These are phyloP conservation scores for Ilex aquifolium DNA, from an alignment of 257 asterid species.

Conservation along the genomic window DNA sequence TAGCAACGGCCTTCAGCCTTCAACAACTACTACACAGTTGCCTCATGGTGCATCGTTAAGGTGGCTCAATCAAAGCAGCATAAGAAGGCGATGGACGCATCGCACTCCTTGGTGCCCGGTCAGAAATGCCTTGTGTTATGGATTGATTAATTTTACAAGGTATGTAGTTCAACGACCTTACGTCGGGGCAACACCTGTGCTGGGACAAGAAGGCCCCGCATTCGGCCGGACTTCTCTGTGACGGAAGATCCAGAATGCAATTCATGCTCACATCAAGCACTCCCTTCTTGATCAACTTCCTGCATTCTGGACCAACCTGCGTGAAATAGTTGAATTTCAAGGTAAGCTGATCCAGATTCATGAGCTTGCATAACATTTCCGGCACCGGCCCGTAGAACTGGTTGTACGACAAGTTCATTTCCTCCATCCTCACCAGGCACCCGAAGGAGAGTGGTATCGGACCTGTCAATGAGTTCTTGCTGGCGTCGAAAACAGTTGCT, in stretches of 20 bases:
- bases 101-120: not conserved
- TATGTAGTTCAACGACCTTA: conserved; percentile 8
- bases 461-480: conserved; percentile 51
- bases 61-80: conserved; percentile 14
- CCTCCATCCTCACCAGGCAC: conserved; percentile 29
- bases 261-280: conserved; percentile 47
- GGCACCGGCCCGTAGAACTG: conserved; percentile 53
- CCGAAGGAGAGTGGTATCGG: conserved; percentile 61
- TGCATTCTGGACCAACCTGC: conserved; percentile 54
- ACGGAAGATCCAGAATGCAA: conserved; percentile 49
- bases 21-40: too few species aligned
- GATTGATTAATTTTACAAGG: conserved; percentile 30
- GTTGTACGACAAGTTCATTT: conserved; percentile 33
- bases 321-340: conserved; percentile 48
- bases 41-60: too few species aligned
- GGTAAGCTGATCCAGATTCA: conserved; percentile 14
- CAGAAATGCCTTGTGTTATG: not conserved
- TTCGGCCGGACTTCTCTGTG: conserved; percentile 29
- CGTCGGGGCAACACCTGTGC: conserved; percentile 31
- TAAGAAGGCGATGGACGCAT: conserved; percentile 25
- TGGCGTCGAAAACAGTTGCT: conserved; percentile 37
- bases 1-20: too few species aligned
- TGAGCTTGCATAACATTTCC: conserved; percentile 42
- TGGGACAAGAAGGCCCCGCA: conserved; percentile 40
- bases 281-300: conserved; percentile 31